Evolutionary conservation across 495 filamentous ascomycete genomes (phyloP), one percentile per base, ranked within the genome.

Genomic region (Tuber melanosporum): DNA sequence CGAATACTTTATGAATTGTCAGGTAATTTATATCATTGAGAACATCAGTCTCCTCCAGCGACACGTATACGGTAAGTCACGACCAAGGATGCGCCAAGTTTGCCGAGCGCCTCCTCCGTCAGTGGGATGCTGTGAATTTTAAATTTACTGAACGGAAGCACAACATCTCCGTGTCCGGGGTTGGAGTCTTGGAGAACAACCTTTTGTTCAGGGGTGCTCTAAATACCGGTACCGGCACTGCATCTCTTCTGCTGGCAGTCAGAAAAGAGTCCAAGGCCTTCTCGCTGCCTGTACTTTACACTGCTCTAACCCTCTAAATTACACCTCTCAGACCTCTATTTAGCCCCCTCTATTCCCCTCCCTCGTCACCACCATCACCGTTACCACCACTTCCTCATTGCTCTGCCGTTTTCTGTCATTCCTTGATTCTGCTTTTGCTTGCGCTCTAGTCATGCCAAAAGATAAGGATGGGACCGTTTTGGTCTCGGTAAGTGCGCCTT

Each of bases 381-480:
- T 12, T 36, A 32, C 14, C 57, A 32, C 8, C 26, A 17, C 57
- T 17, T 66, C 57, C 26, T 66, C 57, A 8, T 66, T 32, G 26
- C 71, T 47, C 22, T 76, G 42, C 44, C 74, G 41, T 71, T 57
- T 79, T 78, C 52, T 46, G 71, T 66, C 39, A 22, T 76, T 71
- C 32, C 57, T n/a, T 78, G 62, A 73, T 73, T 42, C 45, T 70
- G 69, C 26, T 36, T 66, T 66, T 66, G 26, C 26, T 19, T 32
- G 57, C 57, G 3, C 57, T 36, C 49, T 72, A 32, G 85, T 85
- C 83, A 94, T 93, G 92, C 89, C 91, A 82, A 94, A 91, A 86
- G 91, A 91, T 85, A 97, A 95, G 87, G 94, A 98, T 80, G 94
- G 94, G 85, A 91, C 94, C 82, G 89, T 92, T 72, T 89, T 98